phyloP scores from a whole-genome alignment of 805 yeast genomes.

The Lachancea waltii region DNA sequence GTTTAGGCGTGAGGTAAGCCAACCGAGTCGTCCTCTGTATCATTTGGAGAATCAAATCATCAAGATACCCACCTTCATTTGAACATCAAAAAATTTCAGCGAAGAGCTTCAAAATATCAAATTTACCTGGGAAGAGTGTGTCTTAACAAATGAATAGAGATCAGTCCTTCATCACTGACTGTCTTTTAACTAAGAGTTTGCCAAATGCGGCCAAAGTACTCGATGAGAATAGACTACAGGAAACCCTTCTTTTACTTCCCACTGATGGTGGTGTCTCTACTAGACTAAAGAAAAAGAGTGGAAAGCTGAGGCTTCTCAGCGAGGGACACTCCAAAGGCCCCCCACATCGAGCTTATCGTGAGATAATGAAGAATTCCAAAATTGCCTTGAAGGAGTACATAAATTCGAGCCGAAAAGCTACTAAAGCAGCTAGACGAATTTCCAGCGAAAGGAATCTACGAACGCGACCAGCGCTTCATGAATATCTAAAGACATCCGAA shows the following conservation, averaged over 20 bases:
- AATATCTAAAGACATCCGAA: constrained; percentile 19
- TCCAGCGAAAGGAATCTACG: constrained; percentile 16
- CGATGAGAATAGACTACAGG: constrained; percentile 30
- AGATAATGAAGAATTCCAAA: constrained; percentile 29
- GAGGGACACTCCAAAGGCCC: constrained; percentile 14
- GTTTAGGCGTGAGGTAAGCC: too few relatives aligned
- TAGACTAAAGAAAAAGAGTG: constrained; percentile 18
- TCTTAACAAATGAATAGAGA: constrained; percentile 30
- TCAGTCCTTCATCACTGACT: constrained; percentile 27
- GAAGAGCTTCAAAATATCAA: too few relatives aligned
- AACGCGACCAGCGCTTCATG: constrained; percentile 18
- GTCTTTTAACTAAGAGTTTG: constrained; percentile 25
- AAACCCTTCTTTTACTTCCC: constrained; percentile 29
- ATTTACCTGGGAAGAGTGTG: too few relatives aligned
- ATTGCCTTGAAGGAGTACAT: constrained; percentile 26
- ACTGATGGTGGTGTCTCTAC: constrained; percentile 31
- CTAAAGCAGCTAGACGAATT: constrained; percentile 25
- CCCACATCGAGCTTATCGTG: constrained; percentile 22
- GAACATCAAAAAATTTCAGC: too few relatives aligned
- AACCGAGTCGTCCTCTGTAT: too few relatives aligned
- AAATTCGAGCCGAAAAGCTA: constrained; percentile 18
- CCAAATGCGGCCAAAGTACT: constrained; percentile 28
- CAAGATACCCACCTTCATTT: too few relatives aligned
- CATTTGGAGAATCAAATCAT: too few relatives aligned
- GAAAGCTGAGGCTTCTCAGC: constrained; percentile 7